Evolutionary conservation across 2,329 filamentous ascomycete species (phyloP).

Genomic region (Amphichorda felina): DNA sequence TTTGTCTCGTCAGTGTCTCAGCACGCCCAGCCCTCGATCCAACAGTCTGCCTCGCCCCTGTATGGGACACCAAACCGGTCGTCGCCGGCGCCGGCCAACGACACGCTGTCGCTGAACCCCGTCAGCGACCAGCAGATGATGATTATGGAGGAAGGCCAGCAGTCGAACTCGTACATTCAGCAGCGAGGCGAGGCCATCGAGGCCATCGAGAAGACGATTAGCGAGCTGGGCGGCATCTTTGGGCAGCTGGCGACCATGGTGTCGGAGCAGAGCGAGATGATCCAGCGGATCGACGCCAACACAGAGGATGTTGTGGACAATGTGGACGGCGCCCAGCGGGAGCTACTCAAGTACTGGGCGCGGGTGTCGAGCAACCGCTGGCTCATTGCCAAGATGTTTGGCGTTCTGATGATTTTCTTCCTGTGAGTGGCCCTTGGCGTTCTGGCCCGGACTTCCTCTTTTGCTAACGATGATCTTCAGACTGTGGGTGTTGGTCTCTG

Average conservation of each 20-base stretch:
- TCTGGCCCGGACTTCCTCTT: constrained; percentile 4
- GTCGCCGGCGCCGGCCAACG: constrained; percentile 52
- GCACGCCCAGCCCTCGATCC: constrained; percentile 55
- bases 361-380: constrained; percentile 90
- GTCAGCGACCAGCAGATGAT: constrained; percentile 75
- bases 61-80: constrained; percentile 68
- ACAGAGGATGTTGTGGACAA: constrained; percentile 98
- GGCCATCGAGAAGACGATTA: constrained; percentile 90
- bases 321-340: constrained; percentile 89
- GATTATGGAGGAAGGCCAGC: constrained; percentile 90
- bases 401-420: constrained; percentile 92
- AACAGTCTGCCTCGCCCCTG: constrained; percentile 71
- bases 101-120: constrained; percentile 76
- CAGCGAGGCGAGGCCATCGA: constrained; percentile 93
- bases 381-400: constrained; percentile 71
- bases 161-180: constrained; percentile 81
- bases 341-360: constrained; percentile 94
- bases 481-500: constrained; percentile 26
- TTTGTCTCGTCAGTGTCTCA: constrained; percentile 86
- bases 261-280: constrained; percentile 93
- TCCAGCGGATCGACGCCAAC: constrained; percentile 92
- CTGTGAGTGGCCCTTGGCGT: constrained; percentile 30
- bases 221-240: constrained; percentile 81
- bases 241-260: constrained; percentile 95
- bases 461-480: constrained; percentile 9